Conservation (phyloP, 129 eudicot species). For the Ambrosia trifida region DNA sequence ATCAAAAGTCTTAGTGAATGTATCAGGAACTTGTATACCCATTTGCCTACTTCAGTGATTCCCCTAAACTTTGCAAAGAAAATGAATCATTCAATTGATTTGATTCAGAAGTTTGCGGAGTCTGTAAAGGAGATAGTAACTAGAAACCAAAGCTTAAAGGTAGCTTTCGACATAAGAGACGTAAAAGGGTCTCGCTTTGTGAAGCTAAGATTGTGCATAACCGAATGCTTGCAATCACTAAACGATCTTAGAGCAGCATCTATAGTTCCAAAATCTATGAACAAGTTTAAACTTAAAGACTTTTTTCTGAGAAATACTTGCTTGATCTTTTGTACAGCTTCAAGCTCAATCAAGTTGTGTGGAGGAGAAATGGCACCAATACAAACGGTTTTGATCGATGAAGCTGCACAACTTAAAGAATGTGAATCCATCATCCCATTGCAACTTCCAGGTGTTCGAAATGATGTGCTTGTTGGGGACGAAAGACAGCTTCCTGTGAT, state of each 20-base stretch:
- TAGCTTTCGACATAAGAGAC: constrained; percentile 17
- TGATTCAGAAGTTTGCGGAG: constrained; percentile 24
- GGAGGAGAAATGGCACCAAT: constrained; percentile 23
- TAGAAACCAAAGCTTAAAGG: constrained; percentile 21
- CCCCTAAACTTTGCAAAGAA: constrained; percentile 29
- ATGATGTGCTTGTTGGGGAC: constrained; percentile 64
- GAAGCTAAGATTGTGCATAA: neutral
- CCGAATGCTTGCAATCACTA: constrained; percentile 33
- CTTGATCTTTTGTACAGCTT: constrained; percentile 68
- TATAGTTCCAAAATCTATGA: constrained; percentile 30
- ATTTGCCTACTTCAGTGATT: constrained; percentile 54
- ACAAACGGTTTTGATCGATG: constrained; percentile 57
- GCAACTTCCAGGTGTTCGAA: constrained; percentile 41
- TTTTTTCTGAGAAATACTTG: constrained; percentile 56
- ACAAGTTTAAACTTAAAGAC: constrained; percentile 1
- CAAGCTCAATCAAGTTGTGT: constrained; percentile 48
- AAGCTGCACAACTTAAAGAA: constrained; percentile 74
- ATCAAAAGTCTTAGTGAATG: constrained; percentile 28
- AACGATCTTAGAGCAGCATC: constrained; percentile 25
- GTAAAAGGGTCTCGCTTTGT: neutral
- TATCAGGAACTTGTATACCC: constrained; percentile 44
- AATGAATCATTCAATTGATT: constrained; percentile 28
- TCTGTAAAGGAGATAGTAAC: constrained; percentile 14
- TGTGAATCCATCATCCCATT: constrained; percentile 59
- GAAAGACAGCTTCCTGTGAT: constrained; percentile 59